A percentile compares a stretch with the other conserved stretches of the same genome.
phyloP scores from a whole-genome alignment of 139 green algal species.

The Eudorina sp. region DNA sequence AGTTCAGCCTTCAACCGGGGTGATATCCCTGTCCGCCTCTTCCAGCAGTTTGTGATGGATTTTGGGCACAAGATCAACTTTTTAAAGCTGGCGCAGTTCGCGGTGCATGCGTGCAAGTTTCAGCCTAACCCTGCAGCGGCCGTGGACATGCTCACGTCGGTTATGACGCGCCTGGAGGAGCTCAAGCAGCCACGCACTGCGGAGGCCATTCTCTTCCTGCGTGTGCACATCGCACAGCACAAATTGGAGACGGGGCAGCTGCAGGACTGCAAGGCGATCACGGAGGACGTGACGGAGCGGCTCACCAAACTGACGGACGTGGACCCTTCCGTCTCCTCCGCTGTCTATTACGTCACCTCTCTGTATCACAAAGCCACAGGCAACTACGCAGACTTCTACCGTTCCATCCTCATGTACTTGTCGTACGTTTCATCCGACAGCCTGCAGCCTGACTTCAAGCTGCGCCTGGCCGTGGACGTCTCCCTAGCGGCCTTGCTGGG shows the following conservation, averaged over 20 bases:
- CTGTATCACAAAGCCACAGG: constrained; percentile 89
- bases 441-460: constrained; percentile 81
- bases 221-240: constrained; percentile 93
- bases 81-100: constrained; percentile 93
- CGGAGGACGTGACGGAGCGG: constrained; percentile 83
- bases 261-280: constrained; percentile 66
- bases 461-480: constrained; percentile 93
- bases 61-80: constrained; percentile 96
- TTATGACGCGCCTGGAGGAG: constrained; percentile 80
- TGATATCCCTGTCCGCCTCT: constrained; percentile 83
- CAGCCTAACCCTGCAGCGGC: constrained; percentile 53
- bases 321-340: constrained; percentile 91
- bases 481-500: constrained; percentile 95
- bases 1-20: constrained; percentile 64
- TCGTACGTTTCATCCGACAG: constrained; percentile 89
- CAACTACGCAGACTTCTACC: constrained; percentile 95
- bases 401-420: constrained; percentile 86
- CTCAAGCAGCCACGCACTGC: constrained; percentile 74
- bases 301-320: constrained; percentile 77
- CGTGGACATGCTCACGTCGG: constrained; percentile 77
- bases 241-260: constrained; percentile 70
- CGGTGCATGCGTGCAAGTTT: constrained; percentile 75
- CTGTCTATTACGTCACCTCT: constrained; percentile 88
- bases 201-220: constrained; percentile 92
- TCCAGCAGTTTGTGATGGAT: constrained; percentile 91